Evolutionary conservation across 306 rosid species (phyloP).

Genomic region (Vigna unguiculata): DNA sequence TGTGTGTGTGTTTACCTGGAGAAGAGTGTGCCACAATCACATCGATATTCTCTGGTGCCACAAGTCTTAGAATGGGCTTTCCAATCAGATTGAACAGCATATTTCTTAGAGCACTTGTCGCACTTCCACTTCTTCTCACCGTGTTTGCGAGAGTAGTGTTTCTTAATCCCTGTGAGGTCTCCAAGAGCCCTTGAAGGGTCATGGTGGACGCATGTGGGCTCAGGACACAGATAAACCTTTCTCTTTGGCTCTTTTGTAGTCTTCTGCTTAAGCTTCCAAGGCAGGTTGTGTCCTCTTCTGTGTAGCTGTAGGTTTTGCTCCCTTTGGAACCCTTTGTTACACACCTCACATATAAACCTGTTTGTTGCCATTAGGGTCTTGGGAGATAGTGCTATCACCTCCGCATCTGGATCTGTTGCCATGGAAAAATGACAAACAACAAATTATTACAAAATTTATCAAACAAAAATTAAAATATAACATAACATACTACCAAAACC

Average conservation of each 20-base stretch:
- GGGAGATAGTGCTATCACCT: constrained; percentile 94
- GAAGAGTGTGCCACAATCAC: constrained; percentile 94
- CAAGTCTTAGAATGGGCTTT: constrained; percentile 89
- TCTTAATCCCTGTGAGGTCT: constrained; percentile 91
- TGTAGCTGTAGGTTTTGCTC: constrained; percentile 96
- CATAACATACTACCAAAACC: background rate
- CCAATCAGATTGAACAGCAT: constrained; percentile 95
- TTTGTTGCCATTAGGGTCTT: constrained; percentile 99
- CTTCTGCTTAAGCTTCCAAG: constrained; percentile 98
- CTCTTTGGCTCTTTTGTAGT: constrained; percentile 82
- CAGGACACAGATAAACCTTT: constrained; percentile 93
- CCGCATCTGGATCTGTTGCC: constrained; percentile 93
- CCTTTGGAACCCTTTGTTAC: constrained; percentile 97
- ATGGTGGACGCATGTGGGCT: constrained; percentile 94
- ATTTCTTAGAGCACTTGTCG: constrained; percentile 83
- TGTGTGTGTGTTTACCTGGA: constrained; percentile 66
- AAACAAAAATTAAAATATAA: background rate
- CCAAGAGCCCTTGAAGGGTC: constrained; percentile 93
- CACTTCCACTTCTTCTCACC: constrained; percentile 95
- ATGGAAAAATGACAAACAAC: constrained; percentile 61
- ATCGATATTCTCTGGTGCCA: constrained; percentile 79
- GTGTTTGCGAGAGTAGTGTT: constrained; percentile 82
- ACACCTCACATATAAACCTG: constrained; percentile 97
- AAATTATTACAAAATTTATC: constrained; percentile 45
- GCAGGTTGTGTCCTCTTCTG: constrained; percentile 98